A percentile compares a stretch with the other conserved stretches of the same genome.
phyloP scores from a whole-genome alignment of 1,284 basidiomycete genomes.

The Marasmius fiardii region DNA sequence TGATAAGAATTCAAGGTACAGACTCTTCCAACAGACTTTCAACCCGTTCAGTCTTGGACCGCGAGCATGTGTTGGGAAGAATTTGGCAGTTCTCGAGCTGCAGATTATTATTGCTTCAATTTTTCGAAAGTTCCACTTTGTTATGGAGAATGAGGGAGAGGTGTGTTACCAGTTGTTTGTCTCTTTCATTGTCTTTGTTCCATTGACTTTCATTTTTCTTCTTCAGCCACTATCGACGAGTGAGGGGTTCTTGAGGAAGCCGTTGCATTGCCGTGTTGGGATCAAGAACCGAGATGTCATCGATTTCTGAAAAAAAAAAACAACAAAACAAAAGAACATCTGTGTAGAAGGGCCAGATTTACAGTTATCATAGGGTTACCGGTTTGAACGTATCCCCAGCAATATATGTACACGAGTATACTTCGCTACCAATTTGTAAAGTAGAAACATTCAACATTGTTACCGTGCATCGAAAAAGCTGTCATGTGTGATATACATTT shows the following conservation, averaged over 20 bases:
- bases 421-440: too few relatives aligned
- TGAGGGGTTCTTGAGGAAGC: constrained; percentile 2
- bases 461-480: too few relatives aligned
- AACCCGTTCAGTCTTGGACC: constrained; percentile 16
- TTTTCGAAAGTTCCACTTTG: constrained; percentile 14
- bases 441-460: too few relatives aligned
- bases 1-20: not conserved
- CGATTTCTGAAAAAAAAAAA: too few relatives aligned
- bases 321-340: too few relatives aligned
- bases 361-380: too few relatives aligned
- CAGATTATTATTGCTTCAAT: constrained; percentile 13
- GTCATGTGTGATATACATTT: too few relatives aligned
- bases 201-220: too few relatives aligned
- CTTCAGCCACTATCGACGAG: not conserved
- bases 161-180: not conserved
- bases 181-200: not conserved
- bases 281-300: not conserved
- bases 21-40: constrained; percentile 17
- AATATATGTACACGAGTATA: too few relatives aligned
- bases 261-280: not conserved
- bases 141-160: constrained; percentile 9
- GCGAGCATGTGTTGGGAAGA: constrained; percentile 16
- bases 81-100: constrained; percentile 14
- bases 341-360: too few relatives aligned
- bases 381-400: too few relatives aligned